phyloP scores from a whole-genome alignment of 2,329 filamentous ascomycete species.

The Ophiostoma tasmaniense region DNA sequence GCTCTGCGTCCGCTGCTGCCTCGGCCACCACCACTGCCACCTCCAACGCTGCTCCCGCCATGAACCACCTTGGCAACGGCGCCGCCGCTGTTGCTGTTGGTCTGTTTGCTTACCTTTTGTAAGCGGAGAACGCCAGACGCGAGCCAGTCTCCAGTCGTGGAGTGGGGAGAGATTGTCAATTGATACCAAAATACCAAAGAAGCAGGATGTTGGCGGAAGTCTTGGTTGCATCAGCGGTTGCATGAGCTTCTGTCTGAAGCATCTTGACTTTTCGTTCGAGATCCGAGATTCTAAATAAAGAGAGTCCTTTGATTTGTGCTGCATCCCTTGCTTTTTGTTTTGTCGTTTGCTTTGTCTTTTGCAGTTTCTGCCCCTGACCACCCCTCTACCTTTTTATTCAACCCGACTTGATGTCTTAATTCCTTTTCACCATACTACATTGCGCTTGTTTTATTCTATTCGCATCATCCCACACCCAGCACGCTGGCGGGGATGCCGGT shows the following conservation, averaged over 20 bases:
- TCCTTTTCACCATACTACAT: constrained; percentile 1
- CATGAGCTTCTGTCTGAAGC: not conserved
- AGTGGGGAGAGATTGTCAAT: not conserved
- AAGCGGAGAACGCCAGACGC: constrained; percentile 17
- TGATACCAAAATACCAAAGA: not conserved
- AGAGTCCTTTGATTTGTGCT: constrained; percentile 1
- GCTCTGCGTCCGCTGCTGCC: constrained; percentile 7
- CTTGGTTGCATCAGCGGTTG: not conserved
- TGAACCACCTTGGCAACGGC: constrained; percentile 35
- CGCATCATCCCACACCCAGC: constrained; percentile 4
- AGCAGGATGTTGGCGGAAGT: constrained; percentile 6
- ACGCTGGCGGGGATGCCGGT: constrained; percentile 10
- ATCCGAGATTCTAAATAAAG: not conserved
- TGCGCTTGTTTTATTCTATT: constrained; percentile 5
- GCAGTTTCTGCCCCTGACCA: not conserved
- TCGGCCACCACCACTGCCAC: constrained; percentile 21
- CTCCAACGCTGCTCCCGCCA: constrained; percentile 25
- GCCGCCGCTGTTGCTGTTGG: constrained; percentile 43
- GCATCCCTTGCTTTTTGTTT: not conserved
- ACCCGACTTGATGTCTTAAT: constrained; percentile 13
- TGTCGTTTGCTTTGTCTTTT: not conserved
- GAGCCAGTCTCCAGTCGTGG: not conserved
- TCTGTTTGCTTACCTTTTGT: constrained; percentile 45
- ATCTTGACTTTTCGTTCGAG: not conserved
- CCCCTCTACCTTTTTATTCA: not conserved